A percentile compares a stretch with the other conserved stretches of the same genome.
Conservation (phyloP, 1,284 basidiomycete genomes). For the Heterobasidion parviporum region DNA sequence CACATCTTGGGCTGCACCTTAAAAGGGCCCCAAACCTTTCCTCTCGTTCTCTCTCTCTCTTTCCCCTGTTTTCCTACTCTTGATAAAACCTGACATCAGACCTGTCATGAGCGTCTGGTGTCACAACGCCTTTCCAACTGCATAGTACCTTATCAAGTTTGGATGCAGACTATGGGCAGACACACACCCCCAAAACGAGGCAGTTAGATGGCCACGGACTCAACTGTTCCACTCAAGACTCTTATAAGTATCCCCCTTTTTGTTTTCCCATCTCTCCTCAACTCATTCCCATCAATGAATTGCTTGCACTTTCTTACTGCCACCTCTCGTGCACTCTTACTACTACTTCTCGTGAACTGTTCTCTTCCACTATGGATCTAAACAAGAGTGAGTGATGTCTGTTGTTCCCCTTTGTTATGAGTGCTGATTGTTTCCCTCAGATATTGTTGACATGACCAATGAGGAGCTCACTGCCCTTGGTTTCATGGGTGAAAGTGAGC, state of each 20-base stretch:
- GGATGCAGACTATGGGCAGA: too few species aligned
- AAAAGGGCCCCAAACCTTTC: too few species aligned
- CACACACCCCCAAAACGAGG: too few species aligned
- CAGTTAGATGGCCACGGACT: background rate
- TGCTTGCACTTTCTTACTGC: conserved; percentile 4
- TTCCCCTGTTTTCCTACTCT: too few species aligned
- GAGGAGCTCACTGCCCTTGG: conserved; percentile 21
- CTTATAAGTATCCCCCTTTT: conserved; percentile 7
- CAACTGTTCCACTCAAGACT: conserved; percentile 1
- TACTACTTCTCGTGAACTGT: conserved; percentile 10
- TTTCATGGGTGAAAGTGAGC: conserved; percentile 23
- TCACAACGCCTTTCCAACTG: too few species aligned
- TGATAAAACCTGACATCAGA: too few species aligned
- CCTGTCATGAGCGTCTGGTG: too few species aligned
- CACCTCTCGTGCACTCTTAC: conserved; percentile 2
- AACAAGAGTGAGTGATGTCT: conserved; percentile 23
- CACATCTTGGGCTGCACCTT: too few species aligned
- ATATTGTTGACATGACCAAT: conserved; percentile 24
- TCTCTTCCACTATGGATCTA: conserved; percentile 14
- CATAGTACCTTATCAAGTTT: too few species aligned
- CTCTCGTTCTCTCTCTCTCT: too few species aligned
- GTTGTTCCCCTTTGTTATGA: conserved; percentile 22
- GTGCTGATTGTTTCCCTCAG: conserved; percentile 25
- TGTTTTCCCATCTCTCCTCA: conserved; percentile 11
- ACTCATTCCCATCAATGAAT: conserved; percentile 7